phyloP scores from a whole-genome alignment of 73 alveolate species.

The Halteria grandinella region DNA sequence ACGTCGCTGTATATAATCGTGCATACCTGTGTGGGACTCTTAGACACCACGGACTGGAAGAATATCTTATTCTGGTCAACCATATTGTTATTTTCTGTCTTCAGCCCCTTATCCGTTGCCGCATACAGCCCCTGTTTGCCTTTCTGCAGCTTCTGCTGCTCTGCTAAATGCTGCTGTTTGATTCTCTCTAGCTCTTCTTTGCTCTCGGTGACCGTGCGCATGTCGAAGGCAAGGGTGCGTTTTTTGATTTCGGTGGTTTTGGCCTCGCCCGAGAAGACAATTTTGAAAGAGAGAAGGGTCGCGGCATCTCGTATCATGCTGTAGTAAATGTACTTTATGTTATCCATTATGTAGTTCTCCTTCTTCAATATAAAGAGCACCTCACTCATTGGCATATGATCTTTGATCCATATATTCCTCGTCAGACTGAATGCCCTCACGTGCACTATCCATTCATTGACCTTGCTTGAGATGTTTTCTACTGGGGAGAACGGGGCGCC shows the following conservation, averaged over 20 bases:
- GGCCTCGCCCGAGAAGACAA: conserved; percentile 55
- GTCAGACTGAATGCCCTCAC: conserved; percentile 66
- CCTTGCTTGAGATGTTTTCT: not conserved
- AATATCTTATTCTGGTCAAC: conserved; percentile 46
- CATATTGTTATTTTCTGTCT: no score
- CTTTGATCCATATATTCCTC: conserved; percentile 71
- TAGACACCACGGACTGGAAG: conserved; percentile 45
- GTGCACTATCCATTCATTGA: conserved; percentile 14
- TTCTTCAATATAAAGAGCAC: conserved; percentile 17
- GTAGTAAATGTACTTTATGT: conserved; percentile 46
- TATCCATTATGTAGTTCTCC: conserved; percentile 34
- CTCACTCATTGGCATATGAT: conserved; percentile 44
- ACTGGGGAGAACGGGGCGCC: conserved; percentile 28
- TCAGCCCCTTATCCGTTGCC: not conserved
- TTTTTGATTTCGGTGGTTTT: conserved; percentile 43
- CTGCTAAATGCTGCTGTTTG: not conserved
- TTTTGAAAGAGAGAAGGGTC: conserved; percentile 51
- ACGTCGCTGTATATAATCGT: conserved; percentile 63
- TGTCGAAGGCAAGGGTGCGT: conserved; percentile 50
- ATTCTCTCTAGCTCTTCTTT: conserved; percentile 30
- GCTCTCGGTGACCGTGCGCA: conserved; percentile 10
- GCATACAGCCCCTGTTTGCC: not conserved
- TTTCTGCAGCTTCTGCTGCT: not conserved
- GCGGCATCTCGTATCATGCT: conserved; percentile 67
- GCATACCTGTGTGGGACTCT: conserved; percentile 60